A percentile compares a stretch with the other conserved stretches of the same genome.
Evolutionary conservation across 2,329 filamentous ascomycete genomes (phyloP).

Genomic region (Fonsecaea pedrosoi): DNA sequence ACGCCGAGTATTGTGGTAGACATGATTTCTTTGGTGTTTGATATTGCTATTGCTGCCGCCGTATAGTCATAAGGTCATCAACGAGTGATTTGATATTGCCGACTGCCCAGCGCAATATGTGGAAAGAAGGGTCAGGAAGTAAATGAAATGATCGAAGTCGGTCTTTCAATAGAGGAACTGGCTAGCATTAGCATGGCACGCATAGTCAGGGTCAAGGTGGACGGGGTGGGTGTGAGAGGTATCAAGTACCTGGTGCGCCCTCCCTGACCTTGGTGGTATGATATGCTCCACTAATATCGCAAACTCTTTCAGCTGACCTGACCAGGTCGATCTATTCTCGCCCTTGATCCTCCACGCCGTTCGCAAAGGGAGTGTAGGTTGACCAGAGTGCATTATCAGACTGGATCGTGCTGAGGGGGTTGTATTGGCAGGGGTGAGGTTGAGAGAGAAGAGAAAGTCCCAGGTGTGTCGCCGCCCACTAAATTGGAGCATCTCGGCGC

Average conservation of each 20-base stretch:
- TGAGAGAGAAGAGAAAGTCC: conserved; percentile 21
- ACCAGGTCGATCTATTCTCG: background rate
- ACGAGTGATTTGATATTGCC: conserved; percentile 35
- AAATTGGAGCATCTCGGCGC: conserved; percentile 33
- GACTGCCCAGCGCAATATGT: conserved; percentile 13
- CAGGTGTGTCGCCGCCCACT: conserved; percentile 27
- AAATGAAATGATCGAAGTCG: conserved; percentile 28
- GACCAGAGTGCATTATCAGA: conserved; percentile 32
- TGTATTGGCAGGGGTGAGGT: conserved; percentile 26
- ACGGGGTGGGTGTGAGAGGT: background rate
- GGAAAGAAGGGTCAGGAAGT: conserved; percentile 25
- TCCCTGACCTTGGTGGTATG: conserved; percentile 8
- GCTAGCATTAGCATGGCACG: conserved; percentile 20
- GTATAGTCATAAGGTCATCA: conserved; percentile 28
- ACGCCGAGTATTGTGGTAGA: conserved; percentile 24
- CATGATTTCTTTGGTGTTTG: conserved; percentile 27
- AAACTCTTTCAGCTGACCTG: conserved; percentile 15
- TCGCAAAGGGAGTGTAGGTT: conserved; percentile 27
- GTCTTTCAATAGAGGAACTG: conserved; percentile 22
- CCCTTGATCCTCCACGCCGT: conserved; percentile 14
- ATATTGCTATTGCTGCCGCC: conserved; percentile 28
- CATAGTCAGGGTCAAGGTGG: background rate
- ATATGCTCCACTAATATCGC: conserved; percentile 31
- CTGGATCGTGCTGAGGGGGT: conserved; percentile 17
- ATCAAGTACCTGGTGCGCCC: conserved; percentile 27